Percentiles rank a stretch among this genome's conserved stretches.
Evolutionary conservation across 2,329 filamentous ascomycete species (phyloP).

Genomic region (Parastagonospora avenae): DNA sequence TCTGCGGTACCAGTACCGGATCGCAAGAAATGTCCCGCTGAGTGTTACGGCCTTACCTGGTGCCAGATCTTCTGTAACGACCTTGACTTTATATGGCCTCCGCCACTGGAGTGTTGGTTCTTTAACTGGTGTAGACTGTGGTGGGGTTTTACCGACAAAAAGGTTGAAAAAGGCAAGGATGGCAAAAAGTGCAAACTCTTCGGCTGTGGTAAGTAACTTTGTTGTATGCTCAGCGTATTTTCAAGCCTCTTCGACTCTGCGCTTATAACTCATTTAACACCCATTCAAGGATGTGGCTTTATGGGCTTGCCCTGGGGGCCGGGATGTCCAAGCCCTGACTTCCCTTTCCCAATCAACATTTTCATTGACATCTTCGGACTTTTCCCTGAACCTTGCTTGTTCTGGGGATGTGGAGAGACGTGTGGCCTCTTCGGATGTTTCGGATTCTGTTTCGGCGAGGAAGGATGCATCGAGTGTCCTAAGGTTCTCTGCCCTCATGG

Average conservation of each 20-base stretch:
- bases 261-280: neutral
- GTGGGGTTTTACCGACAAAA: neutral
- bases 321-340: constrained; percentile 14
- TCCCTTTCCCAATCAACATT: constrained; percentile 1
- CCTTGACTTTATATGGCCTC: neutral
- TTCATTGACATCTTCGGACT: constrained; percentile 19
- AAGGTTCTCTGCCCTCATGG: constrained; percentile 16
- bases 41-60: constrained; percentile 2
- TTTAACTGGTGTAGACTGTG: constrained; percentile 12
- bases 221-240: too few species aligned
- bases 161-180: neutral
- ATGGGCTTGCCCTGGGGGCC: constrained; percentile 28
- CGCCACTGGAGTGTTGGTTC: constrained; percentile 11
- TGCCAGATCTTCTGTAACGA: constrained; percentile 7
- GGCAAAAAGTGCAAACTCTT: constrained; percentile 19
- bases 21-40: constrained; percentile 3
- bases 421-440: constrained; percentile 21
- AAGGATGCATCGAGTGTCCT: constrained; percentile 24
- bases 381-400: constrained; percentile 14
- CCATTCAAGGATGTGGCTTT: constrained; percentile 23
- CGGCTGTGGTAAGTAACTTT: constrained; percentile 18
- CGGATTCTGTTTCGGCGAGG: constrained; percentile 18
- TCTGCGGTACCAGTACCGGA: too few species aligned
- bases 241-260: neutral
- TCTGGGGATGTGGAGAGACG: constrained; percentile 17